Conservation (phyloP, 2,329 filamentous ascomycete genomes). For the Xylaria sp. region DNA sequence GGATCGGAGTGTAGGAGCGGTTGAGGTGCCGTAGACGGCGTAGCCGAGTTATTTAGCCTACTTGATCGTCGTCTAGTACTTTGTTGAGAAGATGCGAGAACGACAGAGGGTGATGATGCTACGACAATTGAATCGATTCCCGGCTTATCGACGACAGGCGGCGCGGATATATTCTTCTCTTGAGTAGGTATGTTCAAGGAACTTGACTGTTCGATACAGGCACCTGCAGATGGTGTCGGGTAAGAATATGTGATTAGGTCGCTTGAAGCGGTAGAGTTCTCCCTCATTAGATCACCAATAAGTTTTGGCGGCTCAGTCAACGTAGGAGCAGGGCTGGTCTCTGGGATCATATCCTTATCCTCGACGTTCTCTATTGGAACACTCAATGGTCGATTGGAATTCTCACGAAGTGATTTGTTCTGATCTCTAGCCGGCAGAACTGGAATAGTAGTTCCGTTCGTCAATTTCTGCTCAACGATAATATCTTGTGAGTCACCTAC, state of each 20-base stretch:
- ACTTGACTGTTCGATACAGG: constrained; percentile 26
- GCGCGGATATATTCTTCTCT: background rate
- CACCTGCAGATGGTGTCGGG: constrained; percentile 34
- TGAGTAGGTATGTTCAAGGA: constrained; percentile 10
- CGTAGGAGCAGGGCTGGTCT: constrained; percentile 47
- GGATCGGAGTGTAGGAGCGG: constrained; percentile 34
- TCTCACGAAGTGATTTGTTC: constrained; percentile 3
- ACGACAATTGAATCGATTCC: constrained; percentile 18
- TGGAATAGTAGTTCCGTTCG: background rate
- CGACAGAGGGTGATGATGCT: constrained; percentile 41
- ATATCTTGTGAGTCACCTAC: constrained; percentile 47
- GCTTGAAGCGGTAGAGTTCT: constrained; percentile 39
- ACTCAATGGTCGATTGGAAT: constrained; percentile 25
- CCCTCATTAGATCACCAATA: constrained; percentile 37
- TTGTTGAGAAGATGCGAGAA: constrained; percentile 43
- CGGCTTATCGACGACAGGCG: background rate
- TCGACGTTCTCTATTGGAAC: constrained; percentile 29
- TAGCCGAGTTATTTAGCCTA: constrained; percentile 35
- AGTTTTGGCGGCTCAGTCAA: constrained; percentile 39
- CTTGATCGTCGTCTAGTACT: constrained; percentile 36
- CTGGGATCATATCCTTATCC: constrained; percentile 47
- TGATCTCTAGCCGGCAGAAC: background rate
- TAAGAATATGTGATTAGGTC: constrained; percentile 38
- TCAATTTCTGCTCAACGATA: constrained; percentile 17
- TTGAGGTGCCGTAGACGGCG: constrained; percentile 36